Conservation (phyloP, 169 alveolate genomes). For the Eimeria necatrix region DNA sequence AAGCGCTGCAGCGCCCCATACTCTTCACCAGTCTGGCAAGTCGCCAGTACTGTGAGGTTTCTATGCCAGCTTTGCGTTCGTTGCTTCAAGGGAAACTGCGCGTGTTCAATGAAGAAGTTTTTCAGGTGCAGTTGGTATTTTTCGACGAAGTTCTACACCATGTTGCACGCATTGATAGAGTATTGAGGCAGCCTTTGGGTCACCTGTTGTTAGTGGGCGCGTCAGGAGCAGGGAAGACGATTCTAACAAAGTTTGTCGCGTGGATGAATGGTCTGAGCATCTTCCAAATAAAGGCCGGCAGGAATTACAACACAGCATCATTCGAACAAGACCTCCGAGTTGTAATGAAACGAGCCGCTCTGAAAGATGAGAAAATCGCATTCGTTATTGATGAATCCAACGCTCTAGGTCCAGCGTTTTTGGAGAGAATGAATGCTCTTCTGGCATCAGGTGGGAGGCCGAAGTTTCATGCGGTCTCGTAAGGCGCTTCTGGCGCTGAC, state of each 20-base stretch:
- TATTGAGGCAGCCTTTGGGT: conserved; percentile 98
- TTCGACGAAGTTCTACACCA: conserved; percentile 98
- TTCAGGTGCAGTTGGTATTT: conserved; percentile 96
- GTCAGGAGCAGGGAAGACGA: conserved; percentile 98
- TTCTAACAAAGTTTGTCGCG: conserved; percentile 97
- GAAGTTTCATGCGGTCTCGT: not conserved
- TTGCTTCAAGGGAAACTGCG: conserved; percentile 88
- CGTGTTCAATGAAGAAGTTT: conserved; percentile 97
- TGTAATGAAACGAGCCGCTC: conserved; percentile 98
- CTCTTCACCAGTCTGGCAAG: conserved; percentile 75
- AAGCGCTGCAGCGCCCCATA: conserved; percentile 76
- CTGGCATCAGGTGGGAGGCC: conserved; percentile 92
- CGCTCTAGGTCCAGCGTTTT: conserved; percentile 98
- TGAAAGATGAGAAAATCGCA: conserved; percentile 97
- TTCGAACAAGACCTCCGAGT: conserved; percentile 98
- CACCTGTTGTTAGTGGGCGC: conserved; percentile 96
- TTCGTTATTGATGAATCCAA: conserved; percentile 98
- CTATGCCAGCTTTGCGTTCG: conserved; percentile 61
- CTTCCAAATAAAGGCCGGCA: conserved; percentile 97
- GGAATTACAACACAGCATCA: conserved; percentile 93
- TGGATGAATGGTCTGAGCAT: conserved; percentile 98
- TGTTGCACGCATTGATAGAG: conserved; percentile 98
- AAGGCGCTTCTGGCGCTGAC: not conserved
- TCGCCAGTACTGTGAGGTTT: conserved; percentile 74
- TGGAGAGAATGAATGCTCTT: conserved; percentile 99